Percentiles rank a stretch among this genome's conserved stretches.
These are phyloP conservation scores for Hymenoscyphus salicellus DNA, from an alignment of 2,329 filamentous ascomycete genomes.

Conservation along the genomic window DNA sequence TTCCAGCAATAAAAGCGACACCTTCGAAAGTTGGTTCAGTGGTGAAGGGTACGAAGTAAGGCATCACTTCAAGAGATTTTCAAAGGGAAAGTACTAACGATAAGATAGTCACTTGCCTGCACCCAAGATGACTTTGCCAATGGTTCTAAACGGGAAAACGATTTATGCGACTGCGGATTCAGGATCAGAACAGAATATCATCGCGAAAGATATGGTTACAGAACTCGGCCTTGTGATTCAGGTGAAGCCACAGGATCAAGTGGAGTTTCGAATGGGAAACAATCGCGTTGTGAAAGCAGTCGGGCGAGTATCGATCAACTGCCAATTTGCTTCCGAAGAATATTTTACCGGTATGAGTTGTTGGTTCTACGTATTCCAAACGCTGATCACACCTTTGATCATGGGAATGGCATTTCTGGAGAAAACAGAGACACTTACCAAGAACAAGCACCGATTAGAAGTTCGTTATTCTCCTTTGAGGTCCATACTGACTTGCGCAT, in stretches of 20 bases:
- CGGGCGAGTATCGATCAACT: background rate
- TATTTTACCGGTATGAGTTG: background rate
- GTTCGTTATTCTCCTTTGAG: no score
- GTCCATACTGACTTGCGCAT: no score
- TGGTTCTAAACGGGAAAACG: no score
- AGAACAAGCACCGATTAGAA: slow-evolving; percentile 16
- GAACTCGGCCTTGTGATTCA: background rate
- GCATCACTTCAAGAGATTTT: no score
- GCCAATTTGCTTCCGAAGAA: background rate
- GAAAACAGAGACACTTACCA: slow-evolving; percentile 9
- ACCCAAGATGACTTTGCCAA: no score
- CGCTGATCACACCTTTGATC: slow-evolving; percentile 7
- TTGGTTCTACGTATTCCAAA: slow-evolving; percentile 8
- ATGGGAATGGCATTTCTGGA: slow-evolving; percentile 11
- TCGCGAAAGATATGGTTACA: slow-evolving; percentile 8
- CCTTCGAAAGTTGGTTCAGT: no score
- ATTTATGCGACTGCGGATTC: slow-evolving; percentile 11
- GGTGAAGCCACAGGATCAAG: no score
- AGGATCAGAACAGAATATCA: slow-evolving; percentile 13
- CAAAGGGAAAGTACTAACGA: no score
- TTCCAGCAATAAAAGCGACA: no score
- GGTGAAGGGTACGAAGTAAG: no score
- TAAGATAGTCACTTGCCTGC: no score
- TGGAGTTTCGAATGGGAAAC: background rate
- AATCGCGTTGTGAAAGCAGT: background rate